Base-by-base conservation (phyloP, 768 basidiomycete species). In the Termitomyces sp. region DNA sequence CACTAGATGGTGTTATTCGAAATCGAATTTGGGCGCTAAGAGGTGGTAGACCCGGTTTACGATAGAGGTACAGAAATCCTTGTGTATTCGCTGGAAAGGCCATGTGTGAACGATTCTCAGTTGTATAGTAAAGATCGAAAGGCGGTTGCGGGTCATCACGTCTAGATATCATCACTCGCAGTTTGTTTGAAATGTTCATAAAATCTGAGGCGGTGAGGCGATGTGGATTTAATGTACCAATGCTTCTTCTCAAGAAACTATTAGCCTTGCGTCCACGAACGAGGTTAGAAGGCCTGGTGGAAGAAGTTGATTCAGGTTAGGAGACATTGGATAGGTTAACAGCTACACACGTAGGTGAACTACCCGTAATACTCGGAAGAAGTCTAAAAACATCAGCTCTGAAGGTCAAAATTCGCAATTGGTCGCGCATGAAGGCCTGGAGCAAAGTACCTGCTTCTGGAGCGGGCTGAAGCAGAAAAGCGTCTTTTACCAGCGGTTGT, bases 121-220 rank as follows among this genome's bases (percentile, higher is more conserved):
- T 12, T 5, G 7, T 0, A 22, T 45, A 35, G 0, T 12, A 2
- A 1, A 51, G 3, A 8, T 2, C 0, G n/a, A 0, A 2, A 22
- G 6, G 3, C 51, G 1, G 13, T 28, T 4, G 14, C 42, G 18
- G 4, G 0, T 42, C 26, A 4, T 13, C 4, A n/a, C 3, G 24
- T 42, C 6, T 12, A 18, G n/a, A 22, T 0, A 53, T 0, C 1
- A 8, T 8, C 1, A 24, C 2, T 6, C 1, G 1, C 1, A 0
- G 12, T 8, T 7, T 2, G 2, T 26, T 10, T 6, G 50, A 38
- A 0, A 51, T 0, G 1, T 10, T 1, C 24, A 38, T 26, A 22
- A 38, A 52, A 18, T 52, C 50, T 1, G 10, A 38, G 9, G 36
- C 3, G n/a, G 28, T 12, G n/a, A 52, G 9, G 18, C 16, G 6